Base-by-base conservation (phyloP, 306 rosid species). In the Myrica gale region DNA sequence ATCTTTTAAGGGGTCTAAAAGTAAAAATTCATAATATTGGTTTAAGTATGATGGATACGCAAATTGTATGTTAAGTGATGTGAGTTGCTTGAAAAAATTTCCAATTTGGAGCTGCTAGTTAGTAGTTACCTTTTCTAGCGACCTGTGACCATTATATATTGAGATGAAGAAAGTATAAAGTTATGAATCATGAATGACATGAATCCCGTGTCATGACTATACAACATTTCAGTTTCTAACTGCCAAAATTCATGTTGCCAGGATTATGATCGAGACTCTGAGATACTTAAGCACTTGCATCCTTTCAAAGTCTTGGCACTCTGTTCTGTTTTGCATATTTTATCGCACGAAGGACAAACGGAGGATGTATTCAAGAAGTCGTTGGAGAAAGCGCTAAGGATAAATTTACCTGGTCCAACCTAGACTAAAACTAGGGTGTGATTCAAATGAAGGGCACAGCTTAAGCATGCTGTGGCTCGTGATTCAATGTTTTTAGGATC, bases 251-350 rank as follows among this genome's bases (percentile, higher is more conserved):
- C 11, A 26, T 67, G 62, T 66, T 78, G 9, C 55, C 92, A 94
- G 97, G 98, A 90, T 84, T 94, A 86, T 80, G 98, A 94, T 77
- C 88, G 98, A 85, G 97, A 90, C 73, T 86, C 88, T 0, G 82
- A 79, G 75, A 84, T 88, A 81, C 82, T 92, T 23, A 79, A 84
- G 79, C 84, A 71, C 41, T 70, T 95, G 70, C 55, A 81, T 84
- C 96, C 92, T 44, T 88, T 73, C 75, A 77, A 83, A 72, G 89
- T 83, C 77, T 75, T 85, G 78, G 93, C 79, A 58, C 93, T 90
- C 39, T 84, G 92, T 80, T 89, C 92, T 37, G 68, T 76, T 71
- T 72, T 94, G 79, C 87, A 83, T 85, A 62, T 89, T 71, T 66
- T 84, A 47, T 74, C 89, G 61, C 63, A 68, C 50, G 26, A 46